phyloP scores from a whole-genome alignment of 257 asterid species.

The Echites panduratus region DNA sequence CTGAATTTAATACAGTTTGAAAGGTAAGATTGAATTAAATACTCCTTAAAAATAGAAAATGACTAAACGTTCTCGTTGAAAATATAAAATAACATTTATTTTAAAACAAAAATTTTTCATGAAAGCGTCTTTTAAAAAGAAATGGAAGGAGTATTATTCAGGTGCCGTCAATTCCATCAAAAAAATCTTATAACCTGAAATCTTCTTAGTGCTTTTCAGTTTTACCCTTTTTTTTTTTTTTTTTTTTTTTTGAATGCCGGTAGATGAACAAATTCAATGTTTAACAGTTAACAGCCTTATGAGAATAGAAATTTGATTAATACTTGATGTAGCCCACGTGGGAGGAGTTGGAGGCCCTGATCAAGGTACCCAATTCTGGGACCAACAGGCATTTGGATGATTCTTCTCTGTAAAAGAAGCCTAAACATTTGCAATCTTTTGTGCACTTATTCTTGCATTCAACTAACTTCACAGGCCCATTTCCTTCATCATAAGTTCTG shows the following conservation, averaged over 20 bases:
- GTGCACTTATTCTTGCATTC: constrained; percentile 28
- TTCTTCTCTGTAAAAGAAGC: constrained; percentile 26
- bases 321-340: constrained; percentile 30
- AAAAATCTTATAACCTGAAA: background rate
- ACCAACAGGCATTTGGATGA: constrained; percentile 34
- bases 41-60: too few relatives aligned
- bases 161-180: background rate
- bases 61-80: too few relatives aligned
- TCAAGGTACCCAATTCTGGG: constrained; percentile 26
- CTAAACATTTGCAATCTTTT: constrained; percentile 35
- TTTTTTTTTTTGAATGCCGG: too few relatives aligned
- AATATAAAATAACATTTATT: too few relatives aligned
- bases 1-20: too few relatives aligned
- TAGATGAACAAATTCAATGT: background rate
- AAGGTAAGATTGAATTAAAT: too few relatives aligned
- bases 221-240: too few relatives aligned
- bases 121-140: too few relatives aligned
- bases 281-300: background rate
- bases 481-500: constrained; percentile 32
- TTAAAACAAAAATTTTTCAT: too few relatives aligned
- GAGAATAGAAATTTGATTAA: too few relatives aligned
- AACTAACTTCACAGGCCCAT: constrained; percentile 26
- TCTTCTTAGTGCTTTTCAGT: background rate
- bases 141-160: background rate
- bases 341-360: constrained; percentile 19